Conservation (phyloP, 257 asterid species). For the Nicotiana otophora region DNA sequence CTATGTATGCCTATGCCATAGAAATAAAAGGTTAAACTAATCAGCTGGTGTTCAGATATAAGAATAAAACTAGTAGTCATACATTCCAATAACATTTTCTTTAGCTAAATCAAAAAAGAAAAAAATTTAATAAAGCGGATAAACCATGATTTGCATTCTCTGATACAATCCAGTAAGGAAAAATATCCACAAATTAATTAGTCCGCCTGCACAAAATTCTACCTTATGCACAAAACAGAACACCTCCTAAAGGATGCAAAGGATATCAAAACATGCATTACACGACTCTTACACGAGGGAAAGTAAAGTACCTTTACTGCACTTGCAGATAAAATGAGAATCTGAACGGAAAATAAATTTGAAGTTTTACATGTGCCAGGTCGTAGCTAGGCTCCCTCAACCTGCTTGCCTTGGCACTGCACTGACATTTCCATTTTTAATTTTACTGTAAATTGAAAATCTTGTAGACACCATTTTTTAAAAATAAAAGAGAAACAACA, state of each 20-base stretch:
- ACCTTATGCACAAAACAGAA: too few species aligned
- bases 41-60: too few species aligned
- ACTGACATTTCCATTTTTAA: constrained; percentile 35
- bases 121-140: too few species aligned
- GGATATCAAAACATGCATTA: background rate
- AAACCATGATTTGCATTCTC: too few species aligned
- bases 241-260: background rate
- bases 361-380: constrained; percentile 29
- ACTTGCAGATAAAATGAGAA: constrained; percentile 29
- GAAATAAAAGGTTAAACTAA: too few species aligned
- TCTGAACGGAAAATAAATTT: constrained; percentile 35
- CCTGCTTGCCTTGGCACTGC: constrained; percentile 60
- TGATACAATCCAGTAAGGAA: too few species aligned
- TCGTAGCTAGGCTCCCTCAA: constrained; percentile 39
- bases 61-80: too few species aligned
- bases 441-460: background rate
- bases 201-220: too few species aligned
- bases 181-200: too few species aligned
- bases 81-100: too few species aligned
- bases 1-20: too few species aligned
- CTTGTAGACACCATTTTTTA: background rate
- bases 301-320: constrained; percentile 40
- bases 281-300: background rate
- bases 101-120: too few species aligned
- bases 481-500: background rate